Evolutionary conservation across 2,329 filamentous ascomycete genomes (phyloP), one percentile per base, ranked within the genome.

Genomic region (Aspergillus sp.): DNA sequence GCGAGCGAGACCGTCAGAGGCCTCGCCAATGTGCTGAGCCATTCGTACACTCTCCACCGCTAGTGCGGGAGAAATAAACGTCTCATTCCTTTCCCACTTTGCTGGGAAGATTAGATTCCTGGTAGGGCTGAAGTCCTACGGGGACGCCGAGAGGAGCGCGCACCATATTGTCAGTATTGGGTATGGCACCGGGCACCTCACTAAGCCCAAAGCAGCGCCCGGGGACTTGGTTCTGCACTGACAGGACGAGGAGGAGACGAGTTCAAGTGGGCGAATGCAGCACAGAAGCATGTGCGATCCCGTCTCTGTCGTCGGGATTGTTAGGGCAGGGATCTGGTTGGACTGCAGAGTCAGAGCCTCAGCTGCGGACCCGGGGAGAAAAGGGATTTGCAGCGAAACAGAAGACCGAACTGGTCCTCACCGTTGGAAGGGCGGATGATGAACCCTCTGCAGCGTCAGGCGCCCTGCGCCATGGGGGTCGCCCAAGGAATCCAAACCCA

Each of bases 81-180:
- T 38, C 35, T 17, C 35, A 38, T 38, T 8, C 11, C 14, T 17
- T 38, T 17, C 35, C 14, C 35, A 38, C 16, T 14, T n/a, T n/a
- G 40, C 14, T 17, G 40, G 40, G 16, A 22, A 13, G 11, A 10
- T 11, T 47, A 17, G 35, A 47, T 44, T 22, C 52, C 49, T 51
- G 51, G 56, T 58, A 58, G 56, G 56, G 56, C 56, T 58, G 56
- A 55, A 19, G 47, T 14, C 26, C 47, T 11, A 44, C 33, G 38
- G 44, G 16, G 11, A 41, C 33, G 50, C 50, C 50, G 40, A 35
- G 33, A 30, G 22, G 22, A 11, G 19, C 46, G 46, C 32, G 36
- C 46, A 48, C 35, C 32, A 38, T 36, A 38, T 22, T 22, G 40
- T 30, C n/a, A 38, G 14, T 33, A 26, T 42, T 45, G 33, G 33